Evolutionary conservation across 495 filamentous ascomycete species (phyloP).

Genomic region (Emericellopsis terricola): DNA sequence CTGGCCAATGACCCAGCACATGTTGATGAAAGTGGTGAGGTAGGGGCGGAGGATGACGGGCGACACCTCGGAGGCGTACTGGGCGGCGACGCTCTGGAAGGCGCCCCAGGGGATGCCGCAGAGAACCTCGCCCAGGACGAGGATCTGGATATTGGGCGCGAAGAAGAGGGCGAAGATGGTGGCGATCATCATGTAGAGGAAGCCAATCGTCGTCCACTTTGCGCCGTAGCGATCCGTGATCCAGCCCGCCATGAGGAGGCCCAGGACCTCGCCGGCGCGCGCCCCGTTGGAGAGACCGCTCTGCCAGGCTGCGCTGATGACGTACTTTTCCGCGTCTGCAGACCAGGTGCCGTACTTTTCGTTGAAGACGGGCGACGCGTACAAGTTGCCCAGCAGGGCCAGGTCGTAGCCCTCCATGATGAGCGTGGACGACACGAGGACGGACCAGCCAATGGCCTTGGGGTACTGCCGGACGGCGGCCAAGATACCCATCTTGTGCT

Average conservation of each 20-base stretch:
- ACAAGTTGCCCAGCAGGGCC: conserved; percentile 14
- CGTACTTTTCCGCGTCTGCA: conserved; percentile 9
- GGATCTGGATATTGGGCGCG: conserved; percentile 36
- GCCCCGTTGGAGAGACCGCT: conserved; percentile 18
- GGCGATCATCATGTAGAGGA: conserved; percentile 22
- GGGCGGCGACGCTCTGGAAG: conserved; percentile 41
- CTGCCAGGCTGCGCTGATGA: conserved; percentile 17
- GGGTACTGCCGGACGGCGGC: conserved; percentile 23
- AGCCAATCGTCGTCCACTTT: conserved; percentile 16
- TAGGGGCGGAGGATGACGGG: conserved; percentile 46
- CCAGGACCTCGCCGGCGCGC: conserved; percentile 18
- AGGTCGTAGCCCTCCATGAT: conserved; percentile 42
- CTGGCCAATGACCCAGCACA: conserved; percentile 57
- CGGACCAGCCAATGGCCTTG: conserved; percentile 30
- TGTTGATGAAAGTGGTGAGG: conserved; percentile 51
- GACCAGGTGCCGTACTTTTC: conserved; percentile 13
- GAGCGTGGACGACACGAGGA: conserved; percentile 30
- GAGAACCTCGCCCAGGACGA: conserved; percentile 47
- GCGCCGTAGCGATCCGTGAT: conserved; percentile 16
- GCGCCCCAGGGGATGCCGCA: conserved; percentile 46
- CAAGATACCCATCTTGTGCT: conserved; percentile 21
- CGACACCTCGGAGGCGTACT: conserved; percentile 52
- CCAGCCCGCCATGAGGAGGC: conserved; percentile 15
- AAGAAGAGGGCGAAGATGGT: conserved; percentile 41
- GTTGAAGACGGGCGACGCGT: conserved; percentile 16